phyloP scores from a whole-genome alignment of 2,329 filamentous ascomycete genomes.

The Sordariomycetes sp. region DNA sequence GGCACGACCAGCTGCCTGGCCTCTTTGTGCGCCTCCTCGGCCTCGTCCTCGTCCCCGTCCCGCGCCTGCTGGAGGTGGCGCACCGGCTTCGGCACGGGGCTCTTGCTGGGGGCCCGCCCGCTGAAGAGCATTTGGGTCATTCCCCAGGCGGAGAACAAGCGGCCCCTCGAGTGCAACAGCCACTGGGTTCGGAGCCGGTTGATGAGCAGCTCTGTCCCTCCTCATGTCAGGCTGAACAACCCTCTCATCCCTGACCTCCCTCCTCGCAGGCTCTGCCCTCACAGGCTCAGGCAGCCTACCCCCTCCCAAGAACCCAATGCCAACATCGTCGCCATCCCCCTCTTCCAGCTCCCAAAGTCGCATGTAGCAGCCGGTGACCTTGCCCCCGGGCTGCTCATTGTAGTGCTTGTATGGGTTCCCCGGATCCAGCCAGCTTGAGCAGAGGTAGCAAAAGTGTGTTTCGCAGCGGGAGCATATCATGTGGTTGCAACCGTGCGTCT shows the following conservation, averaged over 20 bases:
- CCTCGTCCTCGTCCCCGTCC: conserved; percentile 1
- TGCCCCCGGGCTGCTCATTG: conserved; percentile 50
- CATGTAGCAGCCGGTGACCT: conserved; percentile 63
- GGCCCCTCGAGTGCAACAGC: conserved; percentile 47
- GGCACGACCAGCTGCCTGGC: too few species aligned
- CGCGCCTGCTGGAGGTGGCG: conserved; percentile 11
- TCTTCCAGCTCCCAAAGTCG: conserved; percentile 84
- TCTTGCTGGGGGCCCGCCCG: conserved; percentile 19
- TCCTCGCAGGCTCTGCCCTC: too few species aligned
- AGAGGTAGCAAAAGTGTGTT: conserved; percentile 93
- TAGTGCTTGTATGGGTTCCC: conserved; percentile 84
- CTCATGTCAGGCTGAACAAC: background rate
- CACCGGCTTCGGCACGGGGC: conserved; percentile 17
- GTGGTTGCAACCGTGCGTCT: conserved; percentile 91
- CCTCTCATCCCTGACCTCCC: too few species aligned
- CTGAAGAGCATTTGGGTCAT: conserved; percentile 17
- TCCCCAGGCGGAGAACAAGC: conserved; percentile 44
- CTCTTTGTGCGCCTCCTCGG: conserved; percentile 11
- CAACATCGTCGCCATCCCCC: conserved; percentile 57
- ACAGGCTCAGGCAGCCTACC: background rate
- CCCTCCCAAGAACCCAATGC: conserved; percentile 32
- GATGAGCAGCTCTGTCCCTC: background rate
- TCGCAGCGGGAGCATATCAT: conserved; percentile 90
- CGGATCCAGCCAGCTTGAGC: conserved; percentile 74
- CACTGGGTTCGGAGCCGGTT: conserved; percentile 15